Evolutionary conservation across 1,284 basidiomycete species (phyloP), one percentile per base, ranked within the genome.

Genomic region (Apiotrichum sp.): DNA sequence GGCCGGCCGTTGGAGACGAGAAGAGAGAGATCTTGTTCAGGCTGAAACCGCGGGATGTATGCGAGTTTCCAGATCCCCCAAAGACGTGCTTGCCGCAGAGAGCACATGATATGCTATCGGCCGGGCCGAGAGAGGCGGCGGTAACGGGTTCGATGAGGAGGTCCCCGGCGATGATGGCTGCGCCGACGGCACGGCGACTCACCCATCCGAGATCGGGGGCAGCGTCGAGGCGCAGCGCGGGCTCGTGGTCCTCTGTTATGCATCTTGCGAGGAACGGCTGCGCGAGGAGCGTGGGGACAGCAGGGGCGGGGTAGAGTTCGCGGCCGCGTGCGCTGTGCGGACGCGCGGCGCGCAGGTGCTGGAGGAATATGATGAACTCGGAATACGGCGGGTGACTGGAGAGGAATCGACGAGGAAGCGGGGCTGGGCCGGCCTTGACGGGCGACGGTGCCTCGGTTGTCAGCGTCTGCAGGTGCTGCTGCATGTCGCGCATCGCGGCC

Each of bases 201-300:
- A 98, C 80, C 88, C 91, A 98, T 66, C 91, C 93, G 33, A 98
- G 80, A 11, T 92, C 90, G 0, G 93, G 90, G 0, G 95, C 93
- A n/a, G 90, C 78, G 70, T 98, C 93, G 31, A 98, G 82, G 3
- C 96, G 86, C 39, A 98, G 79, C 0, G 92, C 90, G 0, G 95
- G 90, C 63, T 98, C 96, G 16, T 93, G 89, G 75, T 98, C 95
- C 76, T 98, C 96, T 3, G 81, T 80, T 32, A 88, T 76, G 22
- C 93, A 77, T 36, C 95, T 82, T 14, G 88, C 83, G 32, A 98
- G 75, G 77, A 97, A 97, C 0, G 93, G 87, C 47, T 93, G 81
- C 1, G 84, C 82, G 1, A 89, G 78, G 33, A 90, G 81, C 41
- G 85, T 84, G 36, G 84, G 80, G 77, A 91, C 83, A 22, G 80